A percentile compares a stretch with the other conserved stretches of the same genome.
Conservation (phyloP, 228 moss, liverwort and hornwort species). For the Sphagnum magellanicum region DNA sequence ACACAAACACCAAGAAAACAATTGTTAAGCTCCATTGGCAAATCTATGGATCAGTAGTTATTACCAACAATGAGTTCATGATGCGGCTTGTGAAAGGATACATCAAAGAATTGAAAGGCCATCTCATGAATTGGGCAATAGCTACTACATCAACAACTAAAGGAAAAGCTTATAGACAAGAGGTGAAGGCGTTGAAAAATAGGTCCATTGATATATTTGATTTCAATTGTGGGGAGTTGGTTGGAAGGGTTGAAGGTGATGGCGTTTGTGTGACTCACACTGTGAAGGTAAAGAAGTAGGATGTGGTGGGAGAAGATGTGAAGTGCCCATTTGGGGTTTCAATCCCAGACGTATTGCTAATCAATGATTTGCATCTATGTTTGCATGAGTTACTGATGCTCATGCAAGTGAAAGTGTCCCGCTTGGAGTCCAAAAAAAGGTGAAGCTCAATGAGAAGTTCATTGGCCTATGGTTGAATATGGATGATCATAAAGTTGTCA, state of each 20-base stretch:
- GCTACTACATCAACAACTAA: background rate
- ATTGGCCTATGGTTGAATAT: too few relatives aligned
- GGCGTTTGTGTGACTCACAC: background rate
- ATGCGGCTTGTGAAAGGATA: background rate
- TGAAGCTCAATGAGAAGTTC: too few relatives aligned
- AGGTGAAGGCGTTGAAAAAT: background rate
- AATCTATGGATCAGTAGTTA: background rate
- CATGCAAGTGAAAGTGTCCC: too few relatives aligned
- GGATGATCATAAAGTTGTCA: too few relatives aligned
- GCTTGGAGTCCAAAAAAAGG: too few relatives aligned
- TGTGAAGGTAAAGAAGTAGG: background rate
- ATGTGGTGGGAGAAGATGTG: background rate
- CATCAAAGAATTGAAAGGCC: background rate
- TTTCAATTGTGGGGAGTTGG: background rate
- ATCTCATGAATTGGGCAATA: background rate
- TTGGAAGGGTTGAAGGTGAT: background rate
- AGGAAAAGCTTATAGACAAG: background rate
- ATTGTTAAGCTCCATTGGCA: background rate
- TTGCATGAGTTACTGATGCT: too few relatives aligned
- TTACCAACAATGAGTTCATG: background rate
- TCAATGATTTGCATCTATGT: too few relatives aligned
- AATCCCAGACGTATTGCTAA: background rate
- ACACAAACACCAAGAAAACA: background rate
- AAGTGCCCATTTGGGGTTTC: background rate
- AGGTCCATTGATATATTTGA: background rate